Base-by-base conservation (phyloP, 257 asterid genomes). In the Salvia miltiorrhiza region DNA sequence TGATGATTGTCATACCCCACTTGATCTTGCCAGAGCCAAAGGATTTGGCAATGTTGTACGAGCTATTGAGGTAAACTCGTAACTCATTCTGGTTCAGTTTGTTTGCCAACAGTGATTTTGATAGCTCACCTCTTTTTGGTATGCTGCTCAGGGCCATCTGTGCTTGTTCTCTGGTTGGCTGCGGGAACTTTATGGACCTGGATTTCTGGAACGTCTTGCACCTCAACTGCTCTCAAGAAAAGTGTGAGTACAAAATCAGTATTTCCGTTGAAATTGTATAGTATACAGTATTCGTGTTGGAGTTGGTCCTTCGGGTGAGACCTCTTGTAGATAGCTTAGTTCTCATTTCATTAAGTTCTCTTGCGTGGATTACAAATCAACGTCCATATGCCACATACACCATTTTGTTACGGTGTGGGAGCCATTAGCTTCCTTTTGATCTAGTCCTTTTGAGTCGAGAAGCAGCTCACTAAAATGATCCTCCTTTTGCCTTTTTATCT, bases 141-240 rank as follows among this genome's bases (percentile, higher is more conserved):
- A 71, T 86, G 79, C 67, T 76, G 67, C 48, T 49, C 83, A 93
- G 98, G 81, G 59, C 53, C 93, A 89, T 60, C 63, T 91, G 67
- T 85, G 97, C 93, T 84, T 94, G 63, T 94, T 92, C 77, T 86
- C 98, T 81, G 98, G 99, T 65, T 88, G 91, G 95, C 84, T 92
- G 81, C 73, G 76, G 17, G 98, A 92, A 76, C 83, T 84, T 70
- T 84, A 87, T 33, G 99, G 98, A 66, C 99, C 99, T 55, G 88
- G 95, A 50, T 84, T 95, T 75, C 83, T 95, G 65, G 96, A 88
- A 75, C 78, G 81, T 61, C 68, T 94, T 61, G 98, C 98, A 49
- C 98, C 95, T 48, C 93, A 92, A 32, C 73, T 87, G 32, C 97
- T 95, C 69, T 85, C 94, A 6, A 79, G 95, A 81, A 88, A 88